Base-by-base conservation (phyloP, 2,329 filamentous ascomycete genomes). In the Aspergillus latus region DNA sequence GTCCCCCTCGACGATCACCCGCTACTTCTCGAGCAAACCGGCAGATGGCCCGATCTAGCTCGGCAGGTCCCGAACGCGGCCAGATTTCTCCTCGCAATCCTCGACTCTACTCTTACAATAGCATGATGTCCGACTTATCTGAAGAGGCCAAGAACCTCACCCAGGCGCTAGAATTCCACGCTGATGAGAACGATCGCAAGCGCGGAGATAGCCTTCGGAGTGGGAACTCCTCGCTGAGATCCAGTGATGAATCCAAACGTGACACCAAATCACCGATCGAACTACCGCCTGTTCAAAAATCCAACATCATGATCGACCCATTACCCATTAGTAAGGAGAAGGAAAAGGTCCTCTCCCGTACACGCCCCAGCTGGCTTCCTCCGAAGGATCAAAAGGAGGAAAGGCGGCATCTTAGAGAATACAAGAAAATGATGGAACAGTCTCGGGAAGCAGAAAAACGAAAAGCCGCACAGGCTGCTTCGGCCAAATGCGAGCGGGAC, bases 331-430 rank as follows among this genome's bases (percentile, higher is more conserved):
- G 84, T 64, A 85, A 82, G 66, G 85, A 88, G 71, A 87, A 87
- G 69, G 83, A 86, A 64, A 85, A 82, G 61, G 82, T 86, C 13
- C 71, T 87, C 21, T 83, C 78, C 79, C 87, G 74, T 76, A 93
- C 67, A 74, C 87, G 74, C 76, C 92, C 81, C 36, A 87, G 81
- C 47, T 89, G 81, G 86, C 77, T 85, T 52, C 86, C 84, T 16
- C 84, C 84, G 7, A 86, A 83, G 74, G 87, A 94, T 62, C 92
- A 91, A 1, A 89, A 89, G 52, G 94, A 99, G 73, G 94, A 99
- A 76, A 89, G 85, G 70, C 88, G 87, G 63, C 94, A 99, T 73
- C 71, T 99, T 62, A 92, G 84, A 68, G 81, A 87, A 64, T 87
- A 85, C 67, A 82, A 86, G 72, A 78, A 77, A 64, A 87, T 87